A percentile compares a stretch with the other conserved stretches of the same genome.
Evolutionary conservation across 2,329 filamentous ascomycete species (phyloP).

Genomic region (Xylaria multiplex): DNA sequence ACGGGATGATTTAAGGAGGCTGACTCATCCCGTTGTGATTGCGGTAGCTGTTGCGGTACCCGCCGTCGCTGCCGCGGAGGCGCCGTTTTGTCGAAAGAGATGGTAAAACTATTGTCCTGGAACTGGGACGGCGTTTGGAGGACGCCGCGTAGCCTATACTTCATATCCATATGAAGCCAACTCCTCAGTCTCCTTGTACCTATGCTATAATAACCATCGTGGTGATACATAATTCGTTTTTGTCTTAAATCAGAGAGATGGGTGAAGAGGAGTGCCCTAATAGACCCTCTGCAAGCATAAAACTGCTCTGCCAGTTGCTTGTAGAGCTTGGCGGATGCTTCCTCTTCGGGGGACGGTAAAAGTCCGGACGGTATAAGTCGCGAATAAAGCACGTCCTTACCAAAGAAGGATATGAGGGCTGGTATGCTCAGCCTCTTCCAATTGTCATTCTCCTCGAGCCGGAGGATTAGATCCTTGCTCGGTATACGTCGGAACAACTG

Average conservation of each 20-base stretch:
- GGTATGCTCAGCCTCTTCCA: constrained; percentile 38
- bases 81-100: background rate
- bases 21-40: too few relatives aligned
- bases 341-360: background rate
- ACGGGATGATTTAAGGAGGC: background rate
- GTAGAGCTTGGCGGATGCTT: background rate
- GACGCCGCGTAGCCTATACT: background rate
- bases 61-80: background rate
- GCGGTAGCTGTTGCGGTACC: too few relatives aligned
- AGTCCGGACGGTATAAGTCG: too few relatives aligned
- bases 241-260: constrained; percentile 33
- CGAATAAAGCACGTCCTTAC: background rate
- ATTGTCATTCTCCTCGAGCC: constrained; percentile 36
- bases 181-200: constrained; percentile 37
- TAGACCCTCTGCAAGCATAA: constrained; percentile 27
- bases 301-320: constrained; percentile 32
- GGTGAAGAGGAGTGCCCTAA: constrained; percentile 42
- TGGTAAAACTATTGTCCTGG: background rate
- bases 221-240: constrained; percentile 30
- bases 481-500: constrained; percentile 42
- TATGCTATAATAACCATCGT: constrained; percentile 39
- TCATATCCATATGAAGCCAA: constrained; percentile 32
- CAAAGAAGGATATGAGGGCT: constrained; percentile 34
- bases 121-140: background rate
- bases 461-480: constrained; percentile 35